Conservation (phyloP, 2,329 filamentous ascomycete genomes). For the Aspergillus spinulosporus region DNA sequence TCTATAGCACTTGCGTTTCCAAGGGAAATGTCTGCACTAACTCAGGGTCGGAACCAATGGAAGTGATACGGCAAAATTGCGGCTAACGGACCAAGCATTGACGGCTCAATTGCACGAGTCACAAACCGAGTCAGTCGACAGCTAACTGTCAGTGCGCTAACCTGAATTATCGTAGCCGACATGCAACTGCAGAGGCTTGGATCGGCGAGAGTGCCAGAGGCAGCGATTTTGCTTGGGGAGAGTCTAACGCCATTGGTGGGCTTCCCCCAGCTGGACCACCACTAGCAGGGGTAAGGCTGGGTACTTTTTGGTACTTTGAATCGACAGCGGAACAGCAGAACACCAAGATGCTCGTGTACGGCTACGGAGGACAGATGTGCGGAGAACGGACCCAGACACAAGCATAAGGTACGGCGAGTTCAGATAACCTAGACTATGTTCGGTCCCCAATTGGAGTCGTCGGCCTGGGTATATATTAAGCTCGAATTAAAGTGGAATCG, state of each 20-base stretch:
- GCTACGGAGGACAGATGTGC: neutral
- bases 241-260: constrained; percentile 8
- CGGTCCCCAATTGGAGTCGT: neutral
- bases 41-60: neutral
- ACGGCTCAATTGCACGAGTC: constrained; percentile 4
- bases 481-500: constrained; percentile 6
- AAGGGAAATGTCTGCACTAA: neutral
- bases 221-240: neutral
- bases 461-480: constrained; percentile 3
- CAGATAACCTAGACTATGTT: neutral
- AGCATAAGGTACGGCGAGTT: too few relatives aligned
- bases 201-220: neutral
- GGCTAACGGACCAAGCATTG: constrained; percentile 6
- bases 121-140: neutral
- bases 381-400: neutral
- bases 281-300: neutral
- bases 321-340: neutral
- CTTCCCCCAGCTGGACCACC: neutral
- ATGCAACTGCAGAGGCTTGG: neutral
- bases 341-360: neutral
- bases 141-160: neutral
- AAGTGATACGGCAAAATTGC: neutral
- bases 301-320: constrained; percentile 1
- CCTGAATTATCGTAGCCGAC: neutral
- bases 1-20: neutral